phyloP scores from a whole-genome alignment of 1,284 basidiomycete genomes.

The Cutaneotrichosporon dermatis region DNA sequence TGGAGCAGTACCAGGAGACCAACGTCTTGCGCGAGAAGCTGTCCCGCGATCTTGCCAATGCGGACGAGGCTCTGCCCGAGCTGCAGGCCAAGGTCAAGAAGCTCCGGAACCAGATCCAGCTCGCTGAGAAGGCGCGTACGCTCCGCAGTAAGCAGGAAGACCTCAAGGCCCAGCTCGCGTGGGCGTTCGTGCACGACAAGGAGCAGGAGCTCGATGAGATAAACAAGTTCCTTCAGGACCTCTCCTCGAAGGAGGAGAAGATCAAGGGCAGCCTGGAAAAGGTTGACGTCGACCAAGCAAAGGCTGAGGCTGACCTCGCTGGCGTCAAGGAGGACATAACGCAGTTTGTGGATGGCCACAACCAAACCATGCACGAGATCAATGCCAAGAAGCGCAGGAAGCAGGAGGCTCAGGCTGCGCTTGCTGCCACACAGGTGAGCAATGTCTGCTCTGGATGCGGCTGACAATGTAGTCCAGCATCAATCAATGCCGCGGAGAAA shows the following conservation, averaged over 20 bases:
- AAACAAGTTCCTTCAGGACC: not conserved
- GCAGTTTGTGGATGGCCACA: not conserved
- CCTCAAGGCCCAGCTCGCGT: conserved; percentile 61
- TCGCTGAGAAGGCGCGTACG: conserved; percentile 67
- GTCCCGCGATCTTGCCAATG: conserved; percentile 19
- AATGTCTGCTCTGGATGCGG: too few species aligned
- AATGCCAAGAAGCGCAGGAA: conserved; percentile 41
- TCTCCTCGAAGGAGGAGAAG: conserved; percentile 14
- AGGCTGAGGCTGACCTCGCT: conserved; percentile 36
- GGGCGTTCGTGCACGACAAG: conserved; percentile 77
- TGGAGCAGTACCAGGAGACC: conserved; percentile 63
- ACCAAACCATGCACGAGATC: not conserved
- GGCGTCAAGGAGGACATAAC: conserved; percentile 54
- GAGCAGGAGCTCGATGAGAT: conserved; percentile 40
- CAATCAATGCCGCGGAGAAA: conserved; percentile 38
- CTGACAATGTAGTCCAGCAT: not conserved
- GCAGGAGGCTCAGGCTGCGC: conserved; percentile 40
- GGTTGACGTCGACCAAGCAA: conserved; percentile 40
- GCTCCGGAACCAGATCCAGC: conserved; percentile 56
- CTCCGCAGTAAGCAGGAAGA: conserved; percentile 57
- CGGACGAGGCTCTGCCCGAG: conserved; percentile 23
- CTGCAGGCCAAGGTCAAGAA: conserved; percentile 19
- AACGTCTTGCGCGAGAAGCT: conserved; percentile 57
- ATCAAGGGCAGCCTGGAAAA: conserved; percentile 4
- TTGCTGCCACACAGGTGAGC: not conserved